phyloP scores from a whole-genome alignment of 768 basidiomycete genomes.

The Chiua virens region DNA sequence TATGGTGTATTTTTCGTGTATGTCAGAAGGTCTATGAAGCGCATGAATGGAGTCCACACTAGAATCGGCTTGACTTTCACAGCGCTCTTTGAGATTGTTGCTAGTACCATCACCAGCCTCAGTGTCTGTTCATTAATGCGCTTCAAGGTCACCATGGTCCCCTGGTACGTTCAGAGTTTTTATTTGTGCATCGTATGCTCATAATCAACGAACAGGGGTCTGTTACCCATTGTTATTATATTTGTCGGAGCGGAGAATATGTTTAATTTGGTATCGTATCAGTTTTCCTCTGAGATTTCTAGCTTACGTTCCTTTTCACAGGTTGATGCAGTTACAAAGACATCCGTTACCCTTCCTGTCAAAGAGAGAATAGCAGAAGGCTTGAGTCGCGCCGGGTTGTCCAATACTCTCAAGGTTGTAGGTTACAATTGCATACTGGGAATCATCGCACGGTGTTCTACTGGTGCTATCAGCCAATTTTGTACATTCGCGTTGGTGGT shows the following conservation, averaged over 20 bases:
- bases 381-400: conserved; percentile 84
- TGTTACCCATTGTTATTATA: conserved; percentile 90
- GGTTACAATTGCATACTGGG: conserved; percentile 82
- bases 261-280: conserved; percentile 79
- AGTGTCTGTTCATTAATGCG: conserved; percentile 91
- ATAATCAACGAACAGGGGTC: conserved; percentile 52
- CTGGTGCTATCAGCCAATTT: conserved; percentile 86
- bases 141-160: conserved; percentile 86
- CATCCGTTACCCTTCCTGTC: conserved; percentile 82
- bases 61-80: conserved; percentile 91
- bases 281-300: conserved; percentile 8
- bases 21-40: conserved; percentile 71
- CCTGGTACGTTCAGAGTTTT: conserved; percentile 56
- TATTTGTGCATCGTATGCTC: neutral
- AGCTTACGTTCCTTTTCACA: conserved; percentile 34
- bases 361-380: conserved; percentile 92
- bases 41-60: conserved; percentile 85
- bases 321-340: conserved; percentile 85
- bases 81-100: conserved; percentile 86
- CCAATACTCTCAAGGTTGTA: conserved; percentile 89
- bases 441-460: conserved; percentile 69
- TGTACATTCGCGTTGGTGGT: conserved; percentile 93
- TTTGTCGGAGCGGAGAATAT: conserved; percentile 98
- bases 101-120: conserved; percentile 91
- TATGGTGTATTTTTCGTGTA: conserved; percentile 76